Conservation (phyloP, 2,329 filamentous ascomycete species). For the Paraconiothyrium sp. region DNA sequence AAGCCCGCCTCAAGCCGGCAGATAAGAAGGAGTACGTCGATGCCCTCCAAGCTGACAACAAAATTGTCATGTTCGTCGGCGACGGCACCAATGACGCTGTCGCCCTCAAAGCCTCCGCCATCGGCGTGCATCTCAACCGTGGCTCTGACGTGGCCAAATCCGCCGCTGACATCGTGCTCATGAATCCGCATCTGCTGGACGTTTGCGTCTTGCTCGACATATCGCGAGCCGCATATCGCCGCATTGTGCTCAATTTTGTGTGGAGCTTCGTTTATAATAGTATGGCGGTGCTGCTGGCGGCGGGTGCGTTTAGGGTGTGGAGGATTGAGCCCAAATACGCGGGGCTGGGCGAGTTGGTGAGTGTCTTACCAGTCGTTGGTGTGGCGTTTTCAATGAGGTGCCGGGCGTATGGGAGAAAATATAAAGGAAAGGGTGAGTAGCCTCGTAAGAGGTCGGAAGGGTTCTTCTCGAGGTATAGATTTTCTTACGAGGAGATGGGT, state of each 20-base stretch:
- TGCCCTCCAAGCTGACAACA: conserved; percentile 34
- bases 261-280: conserved; percentile 78
- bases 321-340: conserved; percentile 71
- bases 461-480: too few relatives aligned
- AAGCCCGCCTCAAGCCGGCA: conserved; percentile 59
- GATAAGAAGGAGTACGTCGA: conserved; percentile 65
- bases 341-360: conserved; percentile 76
- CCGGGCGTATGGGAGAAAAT: conserved; percentile 36
- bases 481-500: too few relatives aligned
- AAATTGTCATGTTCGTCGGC: conserved; percentile 73
- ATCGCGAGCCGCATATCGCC: conserved; percentile 51
- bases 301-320: conserved; percentile 63
- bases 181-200: conserved; percentile 65
- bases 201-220: conserved; percentile 68
- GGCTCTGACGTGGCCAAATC: conserved; percentile 68
- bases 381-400: conserved; percentile 63
- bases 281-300: conserved; percentile 72
- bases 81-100: conserved; percentile 83
- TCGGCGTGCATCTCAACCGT: conserved; percentile 75
- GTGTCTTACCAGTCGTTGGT: conserved; percentile 74
- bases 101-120: conserved; percentile 74
- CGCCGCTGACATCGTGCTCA: conserved; percentile 75
- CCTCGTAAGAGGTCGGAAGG: background rate
- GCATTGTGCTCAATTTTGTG: conserved; percentile 70
- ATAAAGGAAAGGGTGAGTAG: conserved; percentile 13